phyloP scores from a whole-genome alignment of 805 yeast species.

The Candida michaelii region DNA sequence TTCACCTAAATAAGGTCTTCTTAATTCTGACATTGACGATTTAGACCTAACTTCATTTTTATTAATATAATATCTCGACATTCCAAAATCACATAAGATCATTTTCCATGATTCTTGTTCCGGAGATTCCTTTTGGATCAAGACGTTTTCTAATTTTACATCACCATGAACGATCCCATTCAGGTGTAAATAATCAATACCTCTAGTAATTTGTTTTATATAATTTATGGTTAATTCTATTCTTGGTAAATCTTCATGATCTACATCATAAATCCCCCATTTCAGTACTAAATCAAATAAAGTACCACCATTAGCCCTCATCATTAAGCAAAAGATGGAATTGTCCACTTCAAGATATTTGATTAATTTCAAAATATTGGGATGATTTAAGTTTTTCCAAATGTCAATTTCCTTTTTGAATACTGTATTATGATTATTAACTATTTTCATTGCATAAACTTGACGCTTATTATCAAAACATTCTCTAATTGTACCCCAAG shows the following conservation, averaged over 20 bases:
- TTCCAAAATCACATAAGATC: constrained; percentile 86
- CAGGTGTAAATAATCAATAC: constrained; percentile 58
- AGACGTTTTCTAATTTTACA: constrained; percentile 76
- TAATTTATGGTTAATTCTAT: constrained; percentile 9
- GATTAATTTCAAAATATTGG: constrained; percentile 61
- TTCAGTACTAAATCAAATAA: constrained; percentile 69
- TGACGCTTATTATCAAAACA: constrained; percentile 40
- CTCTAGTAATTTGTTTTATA: constrained; percentile 52
- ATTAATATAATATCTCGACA: constrained; percentile 47
- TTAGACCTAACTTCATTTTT: constrained; percentile 14
- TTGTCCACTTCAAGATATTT: constrained; percentile 60
- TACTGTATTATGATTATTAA: constrained; percentile 37
- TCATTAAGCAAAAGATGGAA: constrained; percentile 72
- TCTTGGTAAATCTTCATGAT: constrained; percentile 9
- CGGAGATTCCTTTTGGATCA: constrained; percentile 43
- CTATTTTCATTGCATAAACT: constrained; percentile 60
- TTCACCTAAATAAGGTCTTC: constrained; percentile 39
- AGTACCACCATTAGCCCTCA: constrained; percentile 72
- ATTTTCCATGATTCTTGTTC: constrained; percentile 33
- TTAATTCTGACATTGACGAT: constrained; percentile 23
- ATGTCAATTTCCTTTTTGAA: constrained; percentile 71
- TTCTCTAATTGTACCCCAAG: constrained; percentile 85
- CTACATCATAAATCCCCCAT: constrained; percentile 49
- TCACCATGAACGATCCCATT: constrained; percentile 77
- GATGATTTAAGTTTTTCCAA: constrained; percentile 71